Conservation (phyloP, 1,139 yeast genomes). For the Pichia sp. region DNA sequence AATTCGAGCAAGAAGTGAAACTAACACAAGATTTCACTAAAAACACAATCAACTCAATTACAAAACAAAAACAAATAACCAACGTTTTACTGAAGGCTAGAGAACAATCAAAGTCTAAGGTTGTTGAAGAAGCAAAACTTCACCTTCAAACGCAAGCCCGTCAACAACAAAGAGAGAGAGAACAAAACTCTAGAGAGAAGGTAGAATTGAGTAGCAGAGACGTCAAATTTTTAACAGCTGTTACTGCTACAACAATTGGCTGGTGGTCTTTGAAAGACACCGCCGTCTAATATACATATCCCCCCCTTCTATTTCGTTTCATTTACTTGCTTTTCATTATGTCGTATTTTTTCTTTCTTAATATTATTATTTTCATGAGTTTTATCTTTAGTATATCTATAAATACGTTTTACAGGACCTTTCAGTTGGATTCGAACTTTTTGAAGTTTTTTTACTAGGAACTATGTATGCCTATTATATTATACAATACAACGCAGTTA, state of each 20-base stretch:
- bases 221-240: constrained; percentile 18
- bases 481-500: too few relatives aligned
- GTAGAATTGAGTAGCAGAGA: constrained; percentile 14
- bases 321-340: too few relatives aligned
- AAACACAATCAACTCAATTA: background rate
- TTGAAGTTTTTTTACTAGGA: constrained; percentile 1
- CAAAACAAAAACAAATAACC: constrained; percentile 1
- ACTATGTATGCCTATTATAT: background rate
- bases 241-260: constrained; percentile 21
- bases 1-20: background rate
- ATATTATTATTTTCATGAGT: too few relatives aligned
- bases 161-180: constrained; percentile 3
- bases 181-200: constrained; percentile 1
- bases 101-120: constrained; percentile 7
- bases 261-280: constrained; percentile 26
- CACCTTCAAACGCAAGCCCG: constrained; percentile 6
- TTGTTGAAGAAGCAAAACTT: constrained; percentile 8
- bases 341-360: too few relatives aligned
- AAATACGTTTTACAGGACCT: too few relatives aligned
- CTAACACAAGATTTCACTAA: background rate
- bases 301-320: too few relatives aligned
- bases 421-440: background rate
- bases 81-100: constrained; percentile 1
- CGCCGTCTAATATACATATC: too few relatives aligned
- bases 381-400: too few relatives aligned